Evolutionary conservation across 2,329 filamentous ascomycete species (phyloP), one percentile per base, ranked within the genome.

Genomic region (Talaromyces amestolkiae): DNA sequence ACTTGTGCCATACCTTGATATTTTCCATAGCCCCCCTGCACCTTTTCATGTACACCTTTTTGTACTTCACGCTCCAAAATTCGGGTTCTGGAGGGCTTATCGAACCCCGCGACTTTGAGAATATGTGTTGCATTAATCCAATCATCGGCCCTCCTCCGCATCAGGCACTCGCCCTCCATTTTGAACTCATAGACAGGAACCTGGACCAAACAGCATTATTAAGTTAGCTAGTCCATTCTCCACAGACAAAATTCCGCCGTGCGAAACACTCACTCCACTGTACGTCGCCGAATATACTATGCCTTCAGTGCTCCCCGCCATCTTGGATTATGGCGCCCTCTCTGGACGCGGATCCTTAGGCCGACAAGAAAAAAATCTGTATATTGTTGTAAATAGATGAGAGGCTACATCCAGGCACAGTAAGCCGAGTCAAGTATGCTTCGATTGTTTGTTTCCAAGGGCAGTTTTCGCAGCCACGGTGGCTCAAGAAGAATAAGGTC

Each of bases 111-210:
- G 47, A 96, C 92, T 76, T 99, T 99, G 58, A 99, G 83, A 67
- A 99, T 98, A 76, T 99, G 95, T 63, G 95, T 99, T n/a, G 95
- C 95, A 83, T 99, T 99, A 81, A 99, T 95, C 93, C 94, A 99
- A 79, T 98, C 89, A 78, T 99, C 95, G 62, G 88, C 86, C 67
- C 94, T 89, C 60, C 95, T 88, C 77, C 95, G 90, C 95, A 99
- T 99, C 70, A 98, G 91, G 91, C 97, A 92, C 75, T 96, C 92
- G 70, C 83, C 84, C 41, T 89, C 92, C 72, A 96, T 89, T 76
- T 96, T 93, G 79, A 88, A 95, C 76, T 98, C 95, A 76, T 95
- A 97, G 11, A 98, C 94, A 41, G 94, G 94, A 68, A 97, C 93
- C 92, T 97, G 73, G 65, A 65, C 60, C 43, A 19, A 45, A 33